Conservation (phyloP, 352 stramenopile species). For the Phytophthora crassamura region DNA sequence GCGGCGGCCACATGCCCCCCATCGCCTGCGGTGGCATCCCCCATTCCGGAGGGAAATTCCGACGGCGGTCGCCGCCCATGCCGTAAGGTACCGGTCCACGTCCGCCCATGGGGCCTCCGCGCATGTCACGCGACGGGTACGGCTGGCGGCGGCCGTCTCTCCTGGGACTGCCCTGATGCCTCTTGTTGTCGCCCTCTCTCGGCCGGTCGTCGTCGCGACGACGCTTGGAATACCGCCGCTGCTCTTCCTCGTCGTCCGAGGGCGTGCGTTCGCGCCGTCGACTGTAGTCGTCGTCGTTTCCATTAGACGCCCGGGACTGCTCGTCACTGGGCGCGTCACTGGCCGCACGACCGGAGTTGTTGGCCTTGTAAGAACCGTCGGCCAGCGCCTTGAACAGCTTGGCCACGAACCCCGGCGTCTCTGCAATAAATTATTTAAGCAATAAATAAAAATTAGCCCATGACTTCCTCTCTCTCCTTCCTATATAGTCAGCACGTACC, state of each 20-base stretch:
- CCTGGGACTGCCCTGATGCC: constrained; percentile 45
- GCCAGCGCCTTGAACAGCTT: constrained; percentile 75
- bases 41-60: constrained; percentile 75
- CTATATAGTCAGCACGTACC: constrained; percentile 41
- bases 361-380: constrained; percentile 63
- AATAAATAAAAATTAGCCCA: not conserved
- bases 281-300: constrained; percentile 35
- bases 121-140: constrained; percentile 39
- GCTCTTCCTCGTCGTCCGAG: constrained; percentile 69
- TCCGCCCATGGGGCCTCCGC: constrained; percentile 38
- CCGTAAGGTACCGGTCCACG: constrained; percentile 31
- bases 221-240: constrained; percentile 60
- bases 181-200: constrained; percentile 39
- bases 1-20: constrained; percentile 71
- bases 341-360: constrained; percentile 18
- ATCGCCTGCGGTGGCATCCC: constrained; percentile 65
- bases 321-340: constrained; percentile 22
- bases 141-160: constrained; percentile 41
- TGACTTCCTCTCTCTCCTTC: not conserved
- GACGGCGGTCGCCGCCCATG: constrained; percentile 54
- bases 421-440: constrained; percentile 33
- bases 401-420: constrained; percentile 76
- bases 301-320: constrained; percentile 13
- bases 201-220: constrained; percentile 64
- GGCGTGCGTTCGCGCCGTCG: constrained; percentile 42